Evolutionary conservation across 192 early-diverging fungal species (phyloP).

Genomic region (Coemansia sp.): DNA sequence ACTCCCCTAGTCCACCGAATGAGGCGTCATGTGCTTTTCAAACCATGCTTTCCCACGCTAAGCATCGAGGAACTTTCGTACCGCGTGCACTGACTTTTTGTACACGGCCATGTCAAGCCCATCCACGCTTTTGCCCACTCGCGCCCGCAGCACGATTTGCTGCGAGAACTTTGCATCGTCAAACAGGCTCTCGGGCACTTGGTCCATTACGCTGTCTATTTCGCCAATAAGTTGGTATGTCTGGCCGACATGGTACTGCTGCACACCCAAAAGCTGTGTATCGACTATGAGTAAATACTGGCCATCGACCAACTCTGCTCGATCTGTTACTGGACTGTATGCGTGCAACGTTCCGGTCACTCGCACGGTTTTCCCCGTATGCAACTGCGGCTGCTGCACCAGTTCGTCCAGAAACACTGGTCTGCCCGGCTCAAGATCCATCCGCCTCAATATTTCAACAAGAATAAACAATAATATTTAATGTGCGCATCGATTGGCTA

Average conservation of each 20-base stretch:
- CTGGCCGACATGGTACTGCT: conserved; percentile 34
- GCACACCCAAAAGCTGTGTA: conserved; percentile 30
- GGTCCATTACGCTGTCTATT: neutral
- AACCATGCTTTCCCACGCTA: neutral
- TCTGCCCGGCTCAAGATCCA: conserved; percentile 39
- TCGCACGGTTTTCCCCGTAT: conserved; percentile 21
- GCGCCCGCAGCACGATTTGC: conserved; percentile 22
- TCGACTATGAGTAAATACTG: conserved; percentile 16
- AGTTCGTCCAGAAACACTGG: conserved; percentile 50
- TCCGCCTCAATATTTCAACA: conserved; percentile 41
- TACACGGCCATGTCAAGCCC: conserved; percentile 38
- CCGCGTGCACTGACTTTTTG: conserved; percentile 21
- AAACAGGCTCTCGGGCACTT: conserved; percentile 16
- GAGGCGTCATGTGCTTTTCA: neutral
- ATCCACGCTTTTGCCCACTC: conserved; percentile 29
- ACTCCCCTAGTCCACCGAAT: neutral
- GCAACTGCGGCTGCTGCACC: neutral
- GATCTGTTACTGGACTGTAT: conserved; percentile 22
- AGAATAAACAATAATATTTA: neutral
- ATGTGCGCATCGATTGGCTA: neutral
- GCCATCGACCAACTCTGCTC: conserved; percentile 24
- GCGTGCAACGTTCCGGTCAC: conserved; percentile 37
- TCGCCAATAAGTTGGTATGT: conserved; percentile 45
- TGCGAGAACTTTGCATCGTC: conserved; percentile 25
- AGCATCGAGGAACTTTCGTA: conserved; percentile 17